These are phyloP conservation scores for Wallacemonas sp. DNA, from an alignment of 208 protist species.

Conservation along the genomic window DNA sequence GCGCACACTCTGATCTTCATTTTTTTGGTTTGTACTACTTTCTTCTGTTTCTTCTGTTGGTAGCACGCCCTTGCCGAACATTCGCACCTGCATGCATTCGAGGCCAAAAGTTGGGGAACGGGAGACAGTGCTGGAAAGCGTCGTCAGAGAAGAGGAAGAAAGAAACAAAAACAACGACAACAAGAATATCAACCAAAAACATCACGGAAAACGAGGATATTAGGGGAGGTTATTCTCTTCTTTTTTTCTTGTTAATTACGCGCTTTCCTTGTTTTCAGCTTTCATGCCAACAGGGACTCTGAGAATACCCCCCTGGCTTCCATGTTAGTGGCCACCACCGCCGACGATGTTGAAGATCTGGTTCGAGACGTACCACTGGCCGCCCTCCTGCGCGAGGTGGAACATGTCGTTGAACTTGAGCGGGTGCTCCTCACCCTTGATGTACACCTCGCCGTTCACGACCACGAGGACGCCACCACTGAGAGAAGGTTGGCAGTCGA, in stretches of 20 bases:
- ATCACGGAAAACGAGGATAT: slow-evolving; percentile 3
- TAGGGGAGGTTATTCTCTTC: background rate
- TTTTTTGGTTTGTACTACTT: too few relatives aligned
- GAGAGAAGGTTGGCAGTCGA: slow-evolving; percentile 84
- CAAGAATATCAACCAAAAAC: background rate
- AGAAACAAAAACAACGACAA: background rate
- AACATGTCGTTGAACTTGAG: slow-evolving; percentile 92
- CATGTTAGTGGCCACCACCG: slow-evolving; percentile 64
- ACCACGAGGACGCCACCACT: slow-evolving; percentile 77
- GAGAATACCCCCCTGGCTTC: background rate
- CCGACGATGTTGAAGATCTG: slow-evolving; percentile 90
- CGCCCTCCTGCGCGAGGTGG: slow-evolving; percentile 69
- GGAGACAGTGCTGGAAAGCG: too few relatives aligned
- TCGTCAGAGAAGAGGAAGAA: slow-evolving; percentile 10
- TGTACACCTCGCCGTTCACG: slow-evolving; percentile 81
- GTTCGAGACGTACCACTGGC: slow-evolving; percentile 87
- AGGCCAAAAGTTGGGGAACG: background rate
- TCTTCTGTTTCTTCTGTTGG: too few relatives aligned
- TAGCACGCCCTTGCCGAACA: too few relatives aligned
- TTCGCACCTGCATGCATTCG: slow-evolving; percentile 8
- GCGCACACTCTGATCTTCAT: too few relatives aligned
- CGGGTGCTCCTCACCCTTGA: slow-evolving; percentile 79
- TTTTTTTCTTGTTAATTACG: slow-evolving; percentile 5
- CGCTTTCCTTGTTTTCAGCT: background rate
- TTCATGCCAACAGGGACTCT: too few relatives aligned